Evolutionary conservation across 371 early-diverging fungal species (phyloP).

Genomic region (Choanephora cucurbitarum): DNA sequence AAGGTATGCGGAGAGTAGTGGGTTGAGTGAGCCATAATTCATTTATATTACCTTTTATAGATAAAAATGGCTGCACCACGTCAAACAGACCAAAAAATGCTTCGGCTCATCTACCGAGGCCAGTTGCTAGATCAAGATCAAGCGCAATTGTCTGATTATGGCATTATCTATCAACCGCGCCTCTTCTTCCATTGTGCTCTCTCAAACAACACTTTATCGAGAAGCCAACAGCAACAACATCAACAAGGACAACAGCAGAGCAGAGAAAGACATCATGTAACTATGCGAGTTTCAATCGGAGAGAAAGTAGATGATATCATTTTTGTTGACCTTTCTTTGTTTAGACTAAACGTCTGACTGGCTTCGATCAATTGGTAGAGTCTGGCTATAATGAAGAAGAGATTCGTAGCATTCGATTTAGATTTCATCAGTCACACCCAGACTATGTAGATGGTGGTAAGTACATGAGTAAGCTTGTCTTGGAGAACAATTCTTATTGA

Average conservation of each 20-base stretch:
- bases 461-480: too few relatives aligned
- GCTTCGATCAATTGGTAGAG: constrained; percentile 26
- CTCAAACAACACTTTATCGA: constrained; percentile 14
- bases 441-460: constrained; percentile 26
- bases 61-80: constrained; percentile 9
- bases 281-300: too few relatives aligned
- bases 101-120: constrained; percentile 23
- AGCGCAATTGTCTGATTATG: constrained; percentile 14
- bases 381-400: constrained; percentile 32
- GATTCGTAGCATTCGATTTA: constrained; percentile 21
- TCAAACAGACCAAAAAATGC: constrained; percentile 15
- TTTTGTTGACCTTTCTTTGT: too few relatives aligned
- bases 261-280: too few relatives aligned
- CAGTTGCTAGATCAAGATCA: constrained; percentile 17
- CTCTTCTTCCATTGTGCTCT: constrained; percentile 22
- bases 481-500: not conserved
- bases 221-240: too few relatives aligned
- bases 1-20: too few relatives aligned
- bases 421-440: constrained; percentile 22
- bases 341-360: not conserved
- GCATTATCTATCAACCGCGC: not conserved
- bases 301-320: too few relatives aligned
- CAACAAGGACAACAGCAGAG: too few relatives aligned
- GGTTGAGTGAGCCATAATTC: too few relatives aligned
- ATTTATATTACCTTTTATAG: too few relatives aligned